Conservation (phyloP, 2,329 filamentous ascomycete genomes). For the Fusarium kyushuense region DNA sequence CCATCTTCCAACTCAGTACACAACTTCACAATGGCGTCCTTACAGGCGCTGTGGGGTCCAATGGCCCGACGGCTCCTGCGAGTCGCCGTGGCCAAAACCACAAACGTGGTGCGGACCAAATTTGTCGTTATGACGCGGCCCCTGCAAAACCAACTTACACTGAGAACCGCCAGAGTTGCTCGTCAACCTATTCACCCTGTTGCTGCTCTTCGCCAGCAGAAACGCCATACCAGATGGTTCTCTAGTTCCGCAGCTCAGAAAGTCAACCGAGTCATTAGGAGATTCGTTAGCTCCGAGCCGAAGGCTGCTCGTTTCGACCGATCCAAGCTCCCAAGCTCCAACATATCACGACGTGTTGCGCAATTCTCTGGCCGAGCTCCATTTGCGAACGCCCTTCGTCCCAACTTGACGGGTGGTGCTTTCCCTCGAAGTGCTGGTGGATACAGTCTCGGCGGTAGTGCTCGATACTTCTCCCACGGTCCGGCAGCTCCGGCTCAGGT, state of each 20-base stretch:
- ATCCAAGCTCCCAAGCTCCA: conserved; percentile 62
- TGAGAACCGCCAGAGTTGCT: conserved; percentile 55
- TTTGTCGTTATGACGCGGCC: conserved; percentile 60
- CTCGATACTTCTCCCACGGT: conserved; percentile 89
- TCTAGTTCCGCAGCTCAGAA: conserved; percentile 59
- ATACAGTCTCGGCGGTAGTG: conserved; percentile 80
- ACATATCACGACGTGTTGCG: conserved; percentile 63
- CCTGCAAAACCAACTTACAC: conserved; percentile 59
- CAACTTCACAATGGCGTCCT: conserved; percentile 63
- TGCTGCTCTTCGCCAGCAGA: conserved; percentile 64
- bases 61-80: conserved; percentile 67
- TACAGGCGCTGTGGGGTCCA: conserved; percentile 69
- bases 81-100: conserved; percentile 63
- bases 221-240: conserved; percentile 58
- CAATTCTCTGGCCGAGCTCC: conserved; percentile 81
- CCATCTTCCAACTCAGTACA: conserved; percentile 41
- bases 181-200: conserved; percentile 68
- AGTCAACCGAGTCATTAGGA: conserved; percentile 60
- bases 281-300: conserved; percentile 62
- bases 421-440: conserved; percentile 88
- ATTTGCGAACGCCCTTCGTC: conserved; percentile 88
- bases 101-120: conserved; percentile 64
- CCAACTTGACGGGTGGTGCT: conserved; percentile 90
- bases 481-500: conserved; percentile 90
- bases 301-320: conserved; percentile 59